Percentiles rank a stretch among this genome's conserved stretches.
Evolutionary conservation across 768 basidiomycete genomes (phyloP).

Genomic region (Suillus variegatus): DNA sequence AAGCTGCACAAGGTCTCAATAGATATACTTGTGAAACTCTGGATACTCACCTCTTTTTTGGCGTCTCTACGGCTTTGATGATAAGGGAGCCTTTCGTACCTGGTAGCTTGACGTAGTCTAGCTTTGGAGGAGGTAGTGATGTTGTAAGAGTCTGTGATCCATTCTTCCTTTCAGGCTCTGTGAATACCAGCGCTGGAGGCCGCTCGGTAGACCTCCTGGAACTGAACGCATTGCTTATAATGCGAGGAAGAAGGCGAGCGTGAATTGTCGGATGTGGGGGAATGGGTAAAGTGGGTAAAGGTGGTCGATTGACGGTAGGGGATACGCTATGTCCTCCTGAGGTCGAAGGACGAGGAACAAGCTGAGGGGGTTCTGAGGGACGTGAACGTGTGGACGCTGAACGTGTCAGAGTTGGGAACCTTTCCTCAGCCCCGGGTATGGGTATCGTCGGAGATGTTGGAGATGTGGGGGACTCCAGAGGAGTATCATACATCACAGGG

Average conservation of each 20-base stretch:
- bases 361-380: slow-evolving; percentile 15
- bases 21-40: slow-evolving; percentile 8
- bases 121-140: slow-evolving; percentile 70
- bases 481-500: slow-evolving; percentile 21
- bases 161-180: slow-evolving; percentile 44
- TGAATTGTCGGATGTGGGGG: slow-evolving; percentile 36
- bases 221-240: slow-evolving; percentile 65
- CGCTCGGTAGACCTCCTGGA: slow-evolving; percentile 62
- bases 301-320: slow-evolving; percentile 20
- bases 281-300: slow-evolving; percentile 26
- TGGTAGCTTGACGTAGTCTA: slow-evolving; percentile 91
- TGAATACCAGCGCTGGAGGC: slow-evolving; percentile 34
- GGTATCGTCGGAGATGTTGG: slow-evolving; percentile 18
- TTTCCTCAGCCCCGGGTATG: slow-evolving; percentile 19
- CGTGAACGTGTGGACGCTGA: slow-evolving; percentile 27
- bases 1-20: slow-evolving; percentile 51
- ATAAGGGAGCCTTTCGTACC: slow-evolving; percentile 85
- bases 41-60: slow-evolving; percentile 71
- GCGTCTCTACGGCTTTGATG: slow-evolving; percentile 87
- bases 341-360: slow-evolving; percentile 34
- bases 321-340: slow-evolving; percentile 30
- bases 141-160: slow-evolving; percentile 33
- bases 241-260: slow-evolving; percentile 71
- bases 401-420: slow-evolving; percentile 24
- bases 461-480: slow-evolving; percentile 20